phyloP scores from a whole-genome alignment of 225 moss, liverwort and hornwort species.

The Ulota crispa region DNA sequence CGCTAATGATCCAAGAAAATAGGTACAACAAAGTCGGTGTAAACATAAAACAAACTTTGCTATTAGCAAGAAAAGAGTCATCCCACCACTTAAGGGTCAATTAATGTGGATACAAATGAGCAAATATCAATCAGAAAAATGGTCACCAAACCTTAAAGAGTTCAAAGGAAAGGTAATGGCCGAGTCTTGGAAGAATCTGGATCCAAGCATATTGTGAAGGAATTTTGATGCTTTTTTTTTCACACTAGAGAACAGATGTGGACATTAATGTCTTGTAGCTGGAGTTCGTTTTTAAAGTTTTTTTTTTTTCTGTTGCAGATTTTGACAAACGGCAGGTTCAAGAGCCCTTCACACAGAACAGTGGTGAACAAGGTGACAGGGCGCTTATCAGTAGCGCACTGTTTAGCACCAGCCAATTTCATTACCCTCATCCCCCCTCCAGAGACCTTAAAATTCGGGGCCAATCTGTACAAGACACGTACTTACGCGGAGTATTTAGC shows the following conservation, averaged over 20 bases:
- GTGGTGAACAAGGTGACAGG: constrained; percentile 46
- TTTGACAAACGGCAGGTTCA: constrained; percentile 47
- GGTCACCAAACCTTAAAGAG: too few relatives aligned
- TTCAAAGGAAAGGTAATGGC: background rate
- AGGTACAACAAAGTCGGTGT: too few relatives aligned
- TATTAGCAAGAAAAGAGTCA: too few relatives aligned
- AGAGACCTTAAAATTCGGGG: constrained; percentile 29
- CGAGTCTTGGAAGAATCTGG: background rate
- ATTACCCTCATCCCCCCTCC: constrained; percentile 38
- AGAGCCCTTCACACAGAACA: constrained; percentile 47
- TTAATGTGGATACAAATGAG: too few relatives aligned
- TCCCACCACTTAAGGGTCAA: too few relatives aligned
- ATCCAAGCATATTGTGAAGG: background rate
- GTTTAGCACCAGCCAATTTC: constrained; percentile 36
- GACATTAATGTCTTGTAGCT: background rate
- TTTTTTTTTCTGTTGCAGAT: constrained; percentile 25
- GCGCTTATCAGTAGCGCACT: constrained; percentile 48
- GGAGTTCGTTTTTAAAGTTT: background rate
- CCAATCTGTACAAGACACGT: constrained; percentile 50
- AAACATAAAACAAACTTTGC: too few relatives aligned
- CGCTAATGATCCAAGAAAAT: too few relatives aligned
- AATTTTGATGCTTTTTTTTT: background rate
- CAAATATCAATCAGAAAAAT: too few relatives aligned
- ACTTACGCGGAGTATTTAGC: constrained; percentile 49
- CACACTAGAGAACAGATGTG: background rate